Percentiles rank a stretch among this genome's conserved stretches.
Evolutionary conservation across 768 basidiomycete species (phyloP).

Genomic region (Lentinus brumalis): DNA sequence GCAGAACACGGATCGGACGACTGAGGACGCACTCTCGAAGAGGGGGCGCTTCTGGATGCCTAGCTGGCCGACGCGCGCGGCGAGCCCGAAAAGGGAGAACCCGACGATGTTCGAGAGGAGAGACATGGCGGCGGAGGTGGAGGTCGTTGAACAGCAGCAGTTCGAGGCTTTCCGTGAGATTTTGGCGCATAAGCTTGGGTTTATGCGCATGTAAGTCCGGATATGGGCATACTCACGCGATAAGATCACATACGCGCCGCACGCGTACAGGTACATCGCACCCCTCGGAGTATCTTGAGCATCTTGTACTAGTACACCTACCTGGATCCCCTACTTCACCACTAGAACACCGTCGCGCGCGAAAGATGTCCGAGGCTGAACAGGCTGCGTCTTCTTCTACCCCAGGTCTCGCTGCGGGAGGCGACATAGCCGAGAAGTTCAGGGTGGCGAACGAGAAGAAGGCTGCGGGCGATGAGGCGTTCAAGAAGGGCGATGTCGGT

Average conservation of each 20-base stretch:
- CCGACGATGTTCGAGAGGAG: constrained; percentile 72
- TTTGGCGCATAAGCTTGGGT: background rate
- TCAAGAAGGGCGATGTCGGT: constrained; percentile 35
- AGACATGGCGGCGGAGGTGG: constrained; percentile 46
- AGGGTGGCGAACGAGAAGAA: constrained; percentile 52
- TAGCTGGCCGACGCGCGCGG: constrained; percentile 82
- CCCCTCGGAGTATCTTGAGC: background rate
- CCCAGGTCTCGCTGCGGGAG: constrained; percentile 6
- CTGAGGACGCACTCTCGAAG: constrained; percentile 70
- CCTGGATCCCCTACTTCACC: background rate
- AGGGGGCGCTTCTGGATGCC: constrained; percentile 81
- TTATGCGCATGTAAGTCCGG: constrained; percentile 5
- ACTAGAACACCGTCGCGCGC: background rate
- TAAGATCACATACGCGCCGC: background rate
- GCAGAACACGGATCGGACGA: background rate
- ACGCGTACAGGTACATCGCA: too few relatives aligned
- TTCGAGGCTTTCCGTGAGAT: background rate
- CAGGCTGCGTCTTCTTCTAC: constrained; percentile 12
- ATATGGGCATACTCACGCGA: background rate
- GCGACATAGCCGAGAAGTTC: constrained; percentile 49
- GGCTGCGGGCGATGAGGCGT: constrained; percentile 37
- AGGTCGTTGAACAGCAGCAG: background rate
- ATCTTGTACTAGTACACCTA: background rate
- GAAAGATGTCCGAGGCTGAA: constrained; percentile 6
- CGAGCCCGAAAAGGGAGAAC: constrained; percentile 81